A percentile compares a stretch with the other conserved stretches of the same genome.
These are phyloP conservation scores for Lipomyces japonicus DNA, from an alignment of 805 yeast genomes.

Conservation along the genomic window DNA sequence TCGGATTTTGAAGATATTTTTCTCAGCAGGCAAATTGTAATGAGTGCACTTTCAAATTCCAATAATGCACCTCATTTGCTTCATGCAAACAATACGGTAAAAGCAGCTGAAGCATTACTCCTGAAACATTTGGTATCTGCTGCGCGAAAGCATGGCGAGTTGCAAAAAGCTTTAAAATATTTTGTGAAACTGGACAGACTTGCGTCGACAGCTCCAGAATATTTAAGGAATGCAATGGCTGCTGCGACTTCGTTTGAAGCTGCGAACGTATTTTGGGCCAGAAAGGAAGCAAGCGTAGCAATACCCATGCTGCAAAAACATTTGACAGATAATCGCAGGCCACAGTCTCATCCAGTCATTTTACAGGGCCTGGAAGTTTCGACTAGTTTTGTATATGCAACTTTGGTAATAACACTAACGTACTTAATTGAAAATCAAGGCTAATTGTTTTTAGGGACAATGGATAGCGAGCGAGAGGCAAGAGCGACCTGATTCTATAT, in stretches of 20 bases:
- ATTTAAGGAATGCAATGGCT: neutral
- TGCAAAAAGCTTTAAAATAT: conserved; percentile 30
- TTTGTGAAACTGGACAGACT: conserved; percentile 30
- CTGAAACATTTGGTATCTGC: neutral
- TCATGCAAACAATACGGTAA: no score
- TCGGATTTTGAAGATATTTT: conserved; percentile 13
- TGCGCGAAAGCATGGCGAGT: conserved; percentile 27
- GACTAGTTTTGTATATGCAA: conserved; percentile 11
- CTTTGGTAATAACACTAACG: conserved; percentile 12
- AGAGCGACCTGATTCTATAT: conserved; percentile 58
- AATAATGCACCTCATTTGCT: no score
- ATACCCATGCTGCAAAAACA: conserved; percentile 50
- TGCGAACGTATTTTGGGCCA: conserved; percentile 64
- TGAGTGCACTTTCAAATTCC: conserved; percentile 1
- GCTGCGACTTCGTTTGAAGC: conserved; percentile 46
- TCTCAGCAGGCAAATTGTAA: conserved; percentile 3
- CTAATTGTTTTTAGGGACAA: no score
- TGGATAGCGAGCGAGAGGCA: conserved; percentile 74
- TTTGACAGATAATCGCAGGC: conserved; percentile 12
- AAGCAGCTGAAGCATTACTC: conserved; percentile 5
- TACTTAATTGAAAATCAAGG: no score
- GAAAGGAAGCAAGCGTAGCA: conserved; percentile 54
- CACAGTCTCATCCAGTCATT: neutral
- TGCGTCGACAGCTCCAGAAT: neutral
- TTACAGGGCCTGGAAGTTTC: conserved; percentile 8